phyloP scores from a whole-genome alignment of 768 basidiomycete species.

The Leccinum uliginosum region DNA sequence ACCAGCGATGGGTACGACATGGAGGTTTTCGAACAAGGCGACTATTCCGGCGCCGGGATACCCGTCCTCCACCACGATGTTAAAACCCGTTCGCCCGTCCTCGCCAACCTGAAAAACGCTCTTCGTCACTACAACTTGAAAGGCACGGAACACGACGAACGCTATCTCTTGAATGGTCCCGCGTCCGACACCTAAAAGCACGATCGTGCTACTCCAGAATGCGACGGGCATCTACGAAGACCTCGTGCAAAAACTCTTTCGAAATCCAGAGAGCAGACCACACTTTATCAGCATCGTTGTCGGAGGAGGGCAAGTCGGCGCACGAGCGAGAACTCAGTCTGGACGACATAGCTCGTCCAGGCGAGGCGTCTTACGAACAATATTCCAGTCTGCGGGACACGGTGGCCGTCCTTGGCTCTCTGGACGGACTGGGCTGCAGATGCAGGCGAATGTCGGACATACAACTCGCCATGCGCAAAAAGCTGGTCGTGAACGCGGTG shows the following conservation, averaged over 20 bases:
- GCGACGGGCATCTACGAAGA: slow-evolving; percentile 91
- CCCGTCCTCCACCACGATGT: slow-evolving; percentile 11
- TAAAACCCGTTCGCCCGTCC: slow-evolving; percentile 14
- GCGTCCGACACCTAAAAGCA: slow-evolving; percentile 62
- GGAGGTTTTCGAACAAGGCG: slow-evolving; percentile 41
- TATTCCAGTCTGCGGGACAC: slow-evolving; percentile 67
- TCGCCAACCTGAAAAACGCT: slow-evolving; percentile 46
- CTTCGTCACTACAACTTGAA: slow-evolving; percentile 78
- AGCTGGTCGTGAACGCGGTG: slow-evolving; percentile 75
- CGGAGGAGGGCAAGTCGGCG: slow-evolving; percentile 30
- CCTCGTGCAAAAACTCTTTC: slow-evolving; percentile 65
- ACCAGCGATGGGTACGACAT: slow-evolving; percentile 43
- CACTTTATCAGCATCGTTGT: slow-evolving; percentile 64
- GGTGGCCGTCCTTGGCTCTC: slow-evolving; percentile 55
- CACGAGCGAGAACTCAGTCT: slow-evolving; percentile 43
- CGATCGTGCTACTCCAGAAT: slow-evolving; percentile 91
- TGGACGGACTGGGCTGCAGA: slow-evolving; percentile 51
- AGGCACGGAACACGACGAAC: slow-evolving; percentile 60
- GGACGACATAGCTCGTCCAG: slow-evolving; percentile 45
- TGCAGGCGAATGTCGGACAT: slow-evolving; percentile 67
- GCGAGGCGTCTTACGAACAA: slow-evolving; percentile 34
- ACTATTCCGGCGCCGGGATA: slow-evolving; percentile 21
- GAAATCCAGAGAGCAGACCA: slow-evolving; percentile 67
- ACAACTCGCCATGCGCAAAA: slow-evolving; percentile 67
- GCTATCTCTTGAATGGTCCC: slow-evolving; percentile 57